Evolutionary conservation across 805 yeast genomes (phyloP).

Genomic region (Ogataea glucozyma): DNA sequence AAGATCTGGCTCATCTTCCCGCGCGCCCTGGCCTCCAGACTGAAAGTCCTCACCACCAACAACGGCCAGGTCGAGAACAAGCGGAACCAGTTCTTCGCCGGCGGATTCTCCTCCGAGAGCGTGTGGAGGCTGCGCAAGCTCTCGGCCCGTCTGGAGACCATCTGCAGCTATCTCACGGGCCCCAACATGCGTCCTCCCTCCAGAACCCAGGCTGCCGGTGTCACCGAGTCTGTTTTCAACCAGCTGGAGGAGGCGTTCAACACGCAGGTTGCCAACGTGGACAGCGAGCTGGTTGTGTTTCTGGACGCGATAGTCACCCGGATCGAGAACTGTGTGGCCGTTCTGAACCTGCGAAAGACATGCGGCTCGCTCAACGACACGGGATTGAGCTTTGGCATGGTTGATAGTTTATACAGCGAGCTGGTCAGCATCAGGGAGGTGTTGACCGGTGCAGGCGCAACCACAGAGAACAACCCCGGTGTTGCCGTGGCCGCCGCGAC

Average conservation of each 20-base stretch:
- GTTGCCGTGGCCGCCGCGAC: too few species aligned
- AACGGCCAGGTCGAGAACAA: slow-evolving; percentile 36
- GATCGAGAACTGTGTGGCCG: slow-evolving; percentile 58
- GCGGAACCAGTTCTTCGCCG: slow-evolving; percentile 27
- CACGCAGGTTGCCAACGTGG: slow-evolving; percentile 20
- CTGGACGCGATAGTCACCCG: slow-evolving; percentile 69
- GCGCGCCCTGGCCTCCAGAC: slow-evolving; percentile 57
- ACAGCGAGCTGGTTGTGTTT: slow-evolving; percentile 50
- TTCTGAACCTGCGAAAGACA: slow-evolving; percentile 44
- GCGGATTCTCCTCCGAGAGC: slow-evolving; percentile 33
- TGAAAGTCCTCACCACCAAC: slow-evolving; percentile 39
- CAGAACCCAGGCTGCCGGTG: neutral
- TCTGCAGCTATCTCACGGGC: slow-evolving; percentile 49
- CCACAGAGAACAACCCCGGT: neutral
- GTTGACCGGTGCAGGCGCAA: slow-evolving; percentile 1
- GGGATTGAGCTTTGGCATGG: slow-evolving; percentile 13
- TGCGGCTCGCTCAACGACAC: slow-evolving; percentile 10
- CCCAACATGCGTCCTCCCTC: slow-evolving; percentile 25
- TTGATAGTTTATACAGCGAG: slow-evolving; percentile 29
- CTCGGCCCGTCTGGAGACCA: slow-evolving; percentile 57
- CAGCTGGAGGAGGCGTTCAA: slow-evolving; percentile 22
- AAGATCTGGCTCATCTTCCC: slow-evolving; percentile 80
- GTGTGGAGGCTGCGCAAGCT: slow-evolving; percentile 48
- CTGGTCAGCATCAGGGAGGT: slow-evolving; percentile 7
- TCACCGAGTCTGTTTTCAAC: slow-evolving; percentile 19